Conservation (phyloP, 1,284 basidiomycete species). For the Cryptococcus wingfieldii region DNA sequence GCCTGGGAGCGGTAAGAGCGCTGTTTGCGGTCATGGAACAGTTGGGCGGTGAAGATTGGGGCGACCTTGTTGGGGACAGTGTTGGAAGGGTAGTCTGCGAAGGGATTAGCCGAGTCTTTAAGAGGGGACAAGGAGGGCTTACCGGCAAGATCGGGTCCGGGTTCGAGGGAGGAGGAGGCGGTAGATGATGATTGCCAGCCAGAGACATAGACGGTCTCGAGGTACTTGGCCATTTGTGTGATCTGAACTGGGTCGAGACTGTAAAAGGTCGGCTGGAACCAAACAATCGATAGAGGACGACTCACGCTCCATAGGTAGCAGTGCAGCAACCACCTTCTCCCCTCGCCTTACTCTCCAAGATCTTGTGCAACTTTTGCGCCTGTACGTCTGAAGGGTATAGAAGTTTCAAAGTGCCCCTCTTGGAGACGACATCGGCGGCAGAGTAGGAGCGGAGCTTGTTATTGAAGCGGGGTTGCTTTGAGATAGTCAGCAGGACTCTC, state of each 20-base stretch:
- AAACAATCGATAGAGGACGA: slow-evolving; percentile 32
- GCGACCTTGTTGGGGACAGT: slow-evolving; percentile 62
- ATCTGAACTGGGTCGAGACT: slow-evolving; percentile 94
- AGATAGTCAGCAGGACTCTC: not conserved
- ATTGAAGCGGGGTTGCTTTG: slow-evolving; percentile 76
- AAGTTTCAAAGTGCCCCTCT: slow-evolving; percentile 82
- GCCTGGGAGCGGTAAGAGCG: slow-evolving; percentile 58
- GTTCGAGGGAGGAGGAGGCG: slow-evolving; percentile 89
- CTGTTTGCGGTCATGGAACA: slow-evolving; percentile 62
- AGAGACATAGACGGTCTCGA: slow-evolving; percentile 92
- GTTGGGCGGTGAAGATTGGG: slow-evolving; percentile 60
- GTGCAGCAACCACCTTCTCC: slow-evolving; percentile 48
- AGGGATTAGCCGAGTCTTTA: not conserved
- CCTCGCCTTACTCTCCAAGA: slow-evolving; percentile 49
- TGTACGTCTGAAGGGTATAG: slow-evolving; percentile 79
- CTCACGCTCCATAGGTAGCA: slow-evolving; percentile 86
- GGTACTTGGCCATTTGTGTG: slow-evolving; percentile 90
- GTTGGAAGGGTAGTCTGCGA: slow-evolving; percentile 59
- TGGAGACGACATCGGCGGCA: slow-evolving; percentile 86
- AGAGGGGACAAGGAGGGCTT: slow-evolving; percentile 18
- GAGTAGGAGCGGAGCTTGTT: slow-evolving; percentile 84
- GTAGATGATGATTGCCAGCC: slow-evolving; percentile 93
- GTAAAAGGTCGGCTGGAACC: not conserved
- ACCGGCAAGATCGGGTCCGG: slow-evolving; percentile 94
- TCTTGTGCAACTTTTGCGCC: slow-evolving; percentile 80